Percentiles rank a stretch among this genome's conserved stretches.
Evolutionary conservation across 768 basidiomycete species (phyloP).

Genomic region (Hortiboletus campestris): DNA sequence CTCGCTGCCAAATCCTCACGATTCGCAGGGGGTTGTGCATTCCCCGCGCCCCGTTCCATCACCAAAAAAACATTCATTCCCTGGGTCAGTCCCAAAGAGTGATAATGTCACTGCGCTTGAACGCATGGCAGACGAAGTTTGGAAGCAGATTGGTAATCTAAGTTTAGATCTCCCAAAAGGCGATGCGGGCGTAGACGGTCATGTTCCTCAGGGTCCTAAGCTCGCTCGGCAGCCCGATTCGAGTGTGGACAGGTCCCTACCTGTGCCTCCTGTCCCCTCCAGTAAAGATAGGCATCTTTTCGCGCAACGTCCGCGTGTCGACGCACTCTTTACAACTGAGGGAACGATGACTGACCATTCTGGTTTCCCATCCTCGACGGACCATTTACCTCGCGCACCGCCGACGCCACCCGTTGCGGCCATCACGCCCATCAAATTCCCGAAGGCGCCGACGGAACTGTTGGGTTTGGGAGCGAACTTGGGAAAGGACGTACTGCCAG

Average conservation of each 20-base stretch:
- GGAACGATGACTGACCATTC: constrained; percentile 7
- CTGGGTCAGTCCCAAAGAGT: constrained; percentile 25
- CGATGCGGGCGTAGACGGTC: constrained; percentile 20
- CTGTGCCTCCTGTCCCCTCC: constrained; percentile 54
- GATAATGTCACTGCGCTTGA: constrained; percentile 65
- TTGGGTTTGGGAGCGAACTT: constrained; percentile 24
- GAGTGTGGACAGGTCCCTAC: constrained; percentile 57
- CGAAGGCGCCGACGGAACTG: constrained; percentile 32
- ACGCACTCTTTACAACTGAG: constrained; percentile 29
- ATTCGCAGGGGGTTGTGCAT: constrained; percentile 41
- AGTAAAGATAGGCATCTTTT: constrained; percentile 30
- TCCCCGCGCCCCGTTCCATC: constrained; percentile 72
- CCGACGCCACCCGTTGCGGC: constrained; percentile 55
- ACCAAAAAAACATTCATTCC: constrained; percentile 59
- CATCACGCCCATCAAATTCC: constrained; percentile 34
- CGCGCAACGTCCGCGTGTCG: constrained; percentile 25
- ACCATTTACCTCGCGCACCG: constrained; percentile 31
- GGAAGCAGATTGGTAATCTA: constrained; percentile 25
- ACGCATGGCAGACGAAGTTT: constrained; percentile 65
- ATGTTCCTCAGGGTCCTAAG: constrained; percentile 18
- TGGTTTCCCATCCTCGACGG: constrained; percentile 12
- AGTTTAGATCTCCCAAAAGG: constrained; percentile 23
- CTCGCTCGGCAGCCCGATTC: constrained; percentile 13
- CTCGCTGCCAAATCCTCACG: constrained; percentile 29
- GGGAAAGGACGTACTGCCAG: constrained; percentile 26